Evolutionary conservation across 2,329 filamentous ascomycete species (phyloP).

Genomic region (Zalaria obscura): DNA sequence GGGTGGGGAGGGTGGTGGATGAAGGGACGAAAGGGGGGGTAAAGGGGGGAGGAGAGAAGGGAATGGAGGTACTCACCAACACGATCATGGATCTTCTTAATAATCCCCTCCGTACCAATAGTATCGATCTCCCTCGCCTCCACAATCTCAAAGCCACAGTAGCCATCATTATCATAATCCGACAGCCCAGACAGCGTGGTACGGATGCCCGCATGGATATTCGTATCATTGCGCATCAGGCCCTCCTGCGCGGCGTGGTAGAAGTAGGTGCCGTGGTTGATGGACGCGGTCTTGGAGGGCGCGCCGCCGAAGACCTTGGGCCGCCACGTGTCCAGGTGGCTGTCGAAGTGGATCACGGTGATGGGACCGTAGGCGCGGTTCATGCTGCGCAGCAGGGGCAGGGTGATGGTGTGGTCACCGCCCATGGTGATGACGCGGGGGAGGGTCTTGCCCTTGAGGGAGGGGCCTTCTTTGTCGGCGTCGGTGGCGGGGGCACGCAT

Average conservation of each 20-base stretch:
- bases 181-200: slow-evolving; percentile 66
- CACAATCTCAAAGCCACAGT: slow-evolving; percentile 71
- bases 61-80: slow-evolving; percentile 56
- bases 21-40: too few species aligned
- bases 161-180: slow-evolving; percentile 76
- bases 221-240: slow-evolving; percentile 64
- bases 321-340: slow-evolving; percentile 52
- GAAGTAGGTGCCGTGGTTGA: slow-evolving; percentile 86
- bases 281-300: slow-evolving; percentile 57
- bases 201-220: slow-evolving; percentile 77
- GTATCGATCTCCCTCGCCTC: slow-evolving; percentile 60
- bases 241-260: slow-evolving; percentile 70
- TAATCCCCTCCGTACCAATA: slow-evolving; percentile 58
- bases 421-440: slow-evolving; percentile 68
- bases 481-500: slow-evolving; percentile 57
- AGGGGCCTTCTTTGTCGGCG: slow-evolving; percentile 50
- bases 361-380: slow-evolving; percentile 54
- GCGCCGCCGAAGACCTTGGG: slow-evolving; percentile 80
- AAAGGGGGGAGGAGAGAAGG: too few species aligned
- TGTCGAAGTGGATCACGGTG: slow-evolving; percentile 50
- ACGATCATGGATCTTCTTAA: slow-evolving; percentile 60
- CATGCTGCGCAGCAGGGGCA: slow-evolving; percentile 41
- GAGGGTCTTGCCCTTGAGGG: slow-evolving; percentile 59
- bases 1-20: too few species aligned
- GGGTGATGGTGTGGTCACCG: slow-evolving; percentile 47